These are phyloP conservation scores for Leishmania arabica DNA, from an alignment of 208 protist species.

Conservation along the genomic window DNA sequence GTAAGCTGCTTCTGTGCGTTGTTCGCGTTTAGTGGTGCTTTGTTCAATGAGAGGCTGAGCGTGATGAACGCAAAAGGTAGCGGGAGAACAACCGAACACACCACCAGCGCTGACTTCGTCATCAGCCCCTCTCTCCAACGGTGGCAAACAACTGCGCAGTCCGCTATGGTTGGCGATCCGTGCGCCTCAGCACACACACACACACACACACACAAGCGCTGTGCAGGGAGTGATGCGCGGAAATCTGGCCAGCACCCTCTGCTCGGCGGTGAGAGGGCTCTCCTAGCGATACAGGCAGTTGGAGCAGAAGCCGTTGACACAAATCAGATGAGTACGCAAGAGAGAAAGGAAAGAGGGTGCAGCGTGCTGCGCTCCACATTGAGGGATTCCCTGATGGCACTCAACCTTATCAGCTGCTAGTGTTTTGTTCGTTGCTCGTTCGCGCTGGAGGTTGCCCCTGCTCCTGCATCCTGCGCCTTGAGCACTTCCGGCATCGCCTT, in stretches of 20 bases:
- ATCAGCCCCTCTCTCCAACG: neutral
- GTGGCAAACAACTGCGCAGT: neutral
- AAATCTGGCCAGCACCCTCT: neutral
- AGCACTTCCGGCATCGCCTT: constrained; percentile 44
- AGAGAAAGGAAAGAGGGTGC: neutral
- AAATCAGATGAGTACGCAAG: neutral
- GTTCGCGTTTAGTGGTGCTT: too few species aligned
- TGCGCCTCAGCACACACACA: neutral
- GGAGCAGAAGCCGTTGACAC: neutral
- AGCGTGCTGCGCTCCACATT: neutral
- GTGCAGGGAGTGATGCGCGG: neutral
- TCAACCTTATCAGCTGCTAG: neutral
- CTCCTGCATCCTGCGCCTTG: constrained; percentile 46
- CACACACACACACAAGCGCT: neutral
- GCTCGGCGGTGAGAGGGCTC: neutral
- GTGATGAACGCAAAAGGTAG: neutral
- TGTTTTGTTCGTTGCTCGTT: neutral
- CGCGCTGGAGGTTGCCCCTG: constrained; percentile 31
- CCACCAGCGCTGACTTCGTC: neutral
- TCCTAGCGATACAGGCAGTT: neutral
- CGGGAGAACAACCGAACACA: neutral
- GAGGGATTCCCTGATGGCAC: neutral
- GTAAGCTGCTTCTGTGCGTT: neutral
- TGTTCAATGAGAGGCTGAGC: neutral
- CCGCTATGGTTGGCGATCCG: neutral